A percentile compares a stretch with the other conserved stretches of the same genome.
phyloP scores from a whole-genome alignment of 2,329 filamentous ascomycete species.

The Lizonia empirigonia region DNA sequence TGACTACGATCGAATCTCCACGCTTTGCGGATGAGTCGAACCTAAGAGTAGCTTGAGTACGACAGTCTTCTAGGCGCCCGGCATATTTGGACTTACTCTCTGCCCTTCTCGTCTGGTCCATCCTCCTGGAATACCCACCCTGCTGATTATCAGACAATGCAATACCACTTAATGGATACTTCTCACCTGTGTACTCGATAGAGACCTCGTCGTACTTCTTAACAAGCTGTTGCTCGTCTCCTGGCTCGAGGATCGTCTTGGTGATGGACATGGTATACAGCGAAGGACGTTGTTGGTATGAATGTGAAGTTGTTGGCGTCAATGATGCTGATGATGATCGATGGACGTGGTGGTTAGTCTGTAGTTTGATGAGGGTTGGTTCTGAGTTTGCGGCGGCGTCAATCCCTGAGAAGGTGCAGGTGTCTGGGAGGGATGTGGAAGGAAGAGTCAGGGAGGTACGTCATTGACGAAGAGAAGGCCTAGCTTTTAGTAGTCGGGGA shows the following conservation, averaged over 20 bases:
- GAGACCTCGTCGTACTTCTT: constrained; percentile 72
- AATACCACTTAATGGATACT: neutral
- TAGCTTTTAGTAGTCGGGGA: constrained; percentile 30
- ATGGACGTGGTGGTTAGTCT: neutral
- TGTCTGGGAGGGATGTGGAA: constrained; percentile 2
- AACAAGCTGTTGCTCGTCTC: constrained; percentile 67
- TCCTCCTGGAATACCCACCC: constrained; percentile 74
- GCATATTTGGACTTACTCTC: constrained; percentile 62
- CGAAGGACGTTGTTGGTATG: neutral
- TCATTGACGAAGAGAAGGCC: constrained; percentile 18
- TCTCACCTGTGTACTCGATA: constrained; percentile 80
- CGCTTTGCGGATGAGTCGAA: constrained; percentile 87
- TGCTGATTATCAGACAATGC: constrained; percentile 22
- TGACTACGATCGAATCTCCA: constrained; percentile 75
- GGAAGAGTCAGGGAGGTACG: constrained; percentile 3
- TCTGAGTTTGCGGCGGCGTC: neutral
- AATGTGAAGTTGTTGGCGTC: neutral
- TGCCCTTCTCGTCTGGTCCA: constrained; percentile 68
- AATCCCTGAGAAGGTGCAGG: neutral
- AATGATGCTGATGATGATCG: neutral
- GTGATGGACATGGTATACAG: constrained; percentile 61
- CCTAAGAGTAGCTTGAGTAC: constrained; percentile 55
- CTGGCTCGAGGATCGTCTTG: constrained; percentile 67
- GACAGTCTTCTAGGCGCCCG: neutral
- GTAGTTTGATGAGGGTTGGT: neutral